phyloP scores from a whole-genome alignment of 306 rosid genomes.

The Dalbergia cultrata region DNA sequence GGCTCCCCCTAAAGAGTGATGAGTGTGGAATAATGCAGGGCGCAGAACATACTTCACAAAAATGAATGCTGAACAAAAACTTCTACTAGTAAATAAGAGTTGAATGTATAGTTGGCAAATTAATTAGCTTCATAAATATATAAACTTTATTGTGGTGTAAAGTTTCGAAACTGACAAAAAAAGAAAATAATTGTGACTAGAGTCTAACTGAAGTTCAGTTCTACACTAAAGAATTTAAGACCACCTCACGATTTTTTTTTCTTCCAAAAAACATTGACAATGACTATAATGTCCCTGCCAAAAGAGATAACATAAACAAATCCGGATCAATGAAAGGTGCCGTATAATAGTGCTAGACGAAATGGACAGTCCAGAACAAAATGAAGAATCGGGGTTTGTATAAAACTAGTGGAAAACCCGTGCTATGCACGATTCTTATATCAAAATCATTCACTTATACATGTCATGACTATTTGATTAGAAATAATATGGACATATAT shows the following conservation, averaged over 20 bases:
- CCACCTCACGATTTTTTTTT: neutral
- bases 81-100: neutral
- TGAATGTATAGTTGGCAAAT: neutral
- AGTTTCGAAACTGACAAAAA: neutral
- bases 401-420: too few relatives aligned
- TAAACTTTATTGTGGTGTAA: neutral
- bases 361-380: too few relatives aligned
- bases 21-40: neutral
- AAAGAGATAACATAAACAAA: slow-evolving; percentile 13
- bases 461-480: too few relatives aligned
- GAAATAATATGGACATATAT: too few relatives aligned
- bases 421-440: too few relatives aligned
- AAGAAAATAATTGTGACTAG: neutral
- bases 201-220: neutral
- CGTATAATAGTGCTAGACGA: too few relatives aligned
- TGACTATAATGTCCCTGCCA: neutral
- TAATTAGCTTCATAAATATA: neutral
- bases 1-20: neutral
- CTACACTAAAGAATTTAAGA: neutral
- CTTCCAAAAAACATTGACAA: neutral
- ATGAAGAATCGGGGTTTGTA: too few relatives aligned
- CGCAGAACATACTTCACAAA: neutral
- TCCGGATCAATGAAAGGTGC: too few relatives aligned
- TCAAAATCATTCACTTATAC: too few relatives aligned
- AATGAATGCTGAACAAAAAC: neutral